A percentile compares a stretch with the other conserved stretches of the same genome.
Evolutionary conservation across 805 yeast genomes (phyloP).

Genomic region (Candida nitratophila): DNA sequence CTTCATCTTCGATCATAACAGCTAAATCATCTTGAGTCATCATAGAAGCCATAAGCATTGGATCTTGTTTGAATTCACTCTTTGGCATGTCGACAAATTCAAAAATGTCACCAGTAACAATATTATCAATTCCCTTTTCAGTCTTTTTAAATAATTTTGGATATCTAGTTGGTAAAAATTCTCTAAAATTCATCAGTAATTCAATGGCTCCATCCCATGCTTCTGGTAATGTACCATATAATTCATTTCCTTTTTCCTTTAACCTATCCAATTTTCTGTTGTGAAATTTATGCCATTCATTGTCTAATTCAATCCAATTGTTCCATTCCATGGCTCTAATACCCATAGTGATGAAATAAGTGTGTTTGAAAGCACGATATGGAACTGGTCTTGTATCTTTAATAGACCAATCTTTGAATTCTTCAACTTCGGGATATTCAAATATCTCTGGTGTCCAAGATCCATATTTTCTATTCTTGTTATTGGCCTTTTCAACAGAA

Average conservation of each 20-base stretch:
- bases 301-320: conserved; percentile 63
- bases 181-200: conserved; percentile 43
- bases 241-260: conserved; percentile 35
- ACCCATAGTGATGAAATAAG: conserved; percentile 63
- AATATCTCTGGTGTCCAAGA: conserved; percentile 49
- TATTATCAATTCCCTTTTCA: conserved; percentile 39
- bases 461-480: conserved; percentile 41
- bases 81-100: conserved; percentile 22
- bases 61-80: conserved; percentile 39
- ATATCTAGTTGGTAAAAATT: conserved; percentile 49
- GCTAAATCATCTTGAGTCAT: conserved; percentile 64
- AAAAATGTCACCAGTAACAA: conserved; percentile 47
- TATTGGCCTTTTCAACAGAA: conserved; percentile 29
- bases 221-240: conserved; percentile 43
- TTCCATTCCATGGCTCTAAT: conserved; percentile 55
- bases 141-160: conserved; percentile 46
- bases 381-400: conserved; percentile 47
- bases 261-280: conserved; percentile 44
- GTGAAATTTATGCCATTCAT: conserved; percentile 55
- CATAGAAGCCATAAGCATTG: conserved; percentile 50
- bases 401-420: conserved; percentile 43
- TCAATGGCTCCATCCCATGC: conserved; percentile 52
- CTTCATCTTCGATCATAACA: conserved; percentile 51
- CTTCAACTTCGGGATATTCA: conserved; percentile 41
- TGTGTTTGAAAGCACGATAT: conserved; percentile 62